Base-by-base conservation (phyloP, 495 filamentous ascomycete species). In the Annulohypoxylon nitens region DNA sequence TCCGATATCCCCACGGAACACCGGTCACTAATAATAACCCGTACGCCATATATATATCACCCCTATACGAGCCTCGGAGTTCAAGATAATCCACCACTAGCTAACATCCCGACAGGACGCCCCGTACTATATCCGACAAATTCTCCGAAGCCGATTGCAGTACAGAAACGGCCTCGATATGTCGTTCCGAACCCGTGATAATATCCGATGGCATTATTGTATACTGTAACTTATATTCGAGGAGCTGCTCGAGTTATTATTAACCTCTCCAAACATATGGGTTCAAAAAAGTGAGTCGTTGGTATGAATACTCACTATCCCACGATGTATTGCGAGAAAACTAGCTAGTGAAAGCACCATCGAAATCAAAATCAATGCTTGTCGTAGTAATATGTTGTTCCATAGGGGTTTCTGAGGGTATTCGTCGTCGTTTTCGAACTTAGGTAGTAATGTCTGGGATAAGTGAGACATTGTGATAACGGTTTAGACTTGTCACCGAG, bases 251-350 rank as follows among this genome's bases (percentile, higher is more conserved):
- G 33, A 5, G 10, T 59, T 12, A 4, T 23, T 33, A 34, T 61
- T 65, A 60, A 36, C 23, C 61, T 59, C 33, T 53, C 12, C 11
- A 12, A 26, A 6, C 14, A 39, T 2, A 14, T 30, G 2, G 1
- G 1, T 20, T 43, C 11, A 18, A 39, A 16, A 5, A 47, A 14
- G 11, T 23, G 18, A 10, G 20, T 1, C 33, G 30, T 54, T 30
- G 53, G 9, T 23, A 20, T 3, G 30, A 30, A 30, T 36, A 67
- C 70, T 54, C 16, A 69, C 64, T 10, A 48, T 26, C 43, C 20
- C 55, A 50, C 70, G 60, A 8, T 69, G 70, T 47, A 69, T 47
- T 14, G 41, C 37, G 30, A 73, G 70, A 50, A 73, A 73, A 9
- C 43, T 60, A 26, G 64, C 53, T 20, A 69, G 37, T 4, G 60